Base-by-base conservation (phyloP, 495 filamentous ascomycete genomes). In the Aspergillus nidulans region DNA sequence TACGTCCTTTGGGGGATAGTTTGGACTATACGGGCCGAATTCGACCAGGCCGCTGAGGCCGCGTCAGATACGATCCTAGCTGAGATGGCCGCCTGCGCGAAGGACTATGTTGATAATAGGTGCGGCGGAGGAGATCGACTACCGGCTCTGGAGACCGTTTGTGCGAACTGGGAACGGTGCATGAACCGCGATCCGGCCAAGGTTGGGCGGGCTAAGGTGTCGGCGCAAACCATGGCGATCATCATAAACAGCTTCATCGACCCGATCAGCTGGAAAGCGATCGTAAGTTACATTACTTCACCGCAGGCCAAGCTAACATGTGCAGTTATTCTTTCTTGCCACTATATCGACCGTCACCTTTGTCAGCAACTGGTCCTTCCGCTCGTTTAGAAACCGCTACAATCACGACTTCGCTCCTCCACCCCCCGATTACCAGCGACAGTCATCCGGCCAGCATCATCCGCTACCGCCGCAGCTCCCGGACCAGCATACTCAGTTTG, bases 121-220 rank as follows among this genome's bases (percentile, higher is more conserved):
- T 98, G 94, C 62, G 79, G 72, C 0, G 77, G 78, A 0, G 71
- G 75, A 0, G 74, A 69, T 24, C 77, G 88, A 16, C 69, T 88
- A 1, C 92, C 91, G 0, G 89, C 89, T 0, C 76, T 97, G 60
- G 79, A 90, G 61, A 71, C 61, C 0, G 68, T 83, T 4, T 98
- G 94, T 64, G 77, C 84, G 28, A 79, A 82, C 38, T 97, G 92
- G 94, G 83, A 86, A 52, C 71, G 72, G 4, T 98, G 94, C 67
- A 97, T 97, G 92, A 80, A 88, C 49, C 79, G 76, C 10, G 85
- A 92, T 63, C 81, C 87, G 15, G 66, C 75, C 15, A 78, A 78
- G 51, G 81, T 91, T 20, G 86, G 81, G 8, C 74, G 85, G 3
- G 87, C 86, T 10, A 80, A 77, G 54, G 76, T 92, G 26, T 82